Conservation (phyloP, 2,329 filamentous ascomycete species). For the Davidsoniella neocaledoniae region DNA sequence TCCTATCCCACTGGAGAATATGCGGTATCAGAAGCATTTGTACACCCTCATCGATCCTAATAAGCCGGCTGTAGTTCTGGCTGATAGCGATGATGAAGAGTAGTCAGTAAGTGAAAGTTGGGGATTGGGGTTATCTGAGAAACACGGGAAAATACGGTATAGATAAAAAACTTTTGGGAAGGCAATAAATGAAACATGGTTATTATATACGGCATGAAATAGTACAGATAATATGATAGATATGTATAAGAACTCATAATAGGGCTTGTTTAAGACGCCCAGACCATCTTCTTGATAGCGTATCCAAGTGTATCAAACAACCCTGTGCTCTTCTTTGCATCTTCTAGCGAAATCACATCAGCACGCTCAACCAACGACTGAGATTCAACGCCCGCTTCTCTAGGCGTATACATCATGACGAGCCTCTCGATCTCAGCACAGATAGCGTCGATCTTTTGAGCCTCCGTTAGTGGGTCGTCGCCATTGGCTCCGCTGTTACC, state of each 20-base stretch:
- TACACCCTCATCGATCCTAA: slow-evolving; percentile 30
- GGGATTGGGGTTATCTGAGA: not conserved
- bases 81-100: slow-evolving; percentile 4
- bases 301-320: slow-evolving; percentile 77
- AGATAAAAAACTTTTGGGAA: not conserved
- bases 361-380: slow-evolving; percentile 35
- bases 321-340: slow-evolving; percentile 76
- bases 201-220: not conserved
- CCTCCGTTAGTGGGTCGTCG: slow-evolving; percentile 30
- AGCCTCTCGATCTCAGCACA: slow-evolving; percentile 62
- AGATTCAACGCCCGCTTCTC: slow-evolving; percentile 24
- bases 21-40: slow-evolving; percentile 85
- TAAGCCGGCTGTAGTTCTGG: slow-evolving; percentile 1
- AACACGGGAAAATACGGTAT: not conserved
- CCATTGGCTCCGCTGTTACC: slow-evolving; percentile 23
- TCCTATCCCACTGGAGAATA: slow-evolving; percentile 77
- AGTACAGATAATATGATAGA: slow-evolving; percentile 13
- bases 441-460: slow-evolving; percentile 43
- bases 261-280: slow-evolving; percentile 33
- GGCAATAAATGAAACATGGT: not conserved
- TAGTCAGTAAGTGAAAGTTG: not conserved
- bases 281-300: slow-evolving; percentile 84
- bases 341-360: slow-evolving; percentile 67
- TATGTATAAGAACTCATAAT: slow-evolving; percentile 1
- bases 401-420: slow-evolving; percentile 30